Percentiles rank a stretch among this genome's conserved stretches.
Conservation (phyloP, 78 protist species). For the Dictyostelium discoideum region dicty_2.7 NC_007088.5:6931001-6931500, state of each 20-base stretch:
- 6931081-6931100: neutral
- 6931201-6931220: constrained; percentile 78
- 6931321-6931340: constrained; percentile 79
- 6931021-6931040: constrained; percentile 21
- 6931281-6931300: constrained; percentile 64
- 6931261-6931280: constrained; percentile 49
- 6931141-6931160: neutral
- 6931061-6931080: neutral
- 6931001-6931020: constrained; percentile 64
- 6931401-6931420: too few relatives aligned
- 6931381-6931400: neutral
- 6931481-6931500: constrained; percentile 16
- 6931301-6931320: constrained; percentile 46
- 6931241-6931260: constrained; percentile 50
- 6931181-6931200: constrained; percentile 34
- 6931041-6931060: neutral
- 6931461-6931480: neutral
- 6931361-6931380: constrained; percentile 42
- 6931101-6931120: neutral
- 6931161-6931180: constrained; percentile 75
- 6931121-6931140: too few relatives aligned
- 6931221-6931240: constrained; percentile 77
- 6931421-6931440: too few relatives aligned
- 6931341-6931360: constrained; percentile 64
- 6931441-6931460: neutral